Base-by-base conservation (phyloP, 441 rosid species). In the Omphalea diandra region DNA sequence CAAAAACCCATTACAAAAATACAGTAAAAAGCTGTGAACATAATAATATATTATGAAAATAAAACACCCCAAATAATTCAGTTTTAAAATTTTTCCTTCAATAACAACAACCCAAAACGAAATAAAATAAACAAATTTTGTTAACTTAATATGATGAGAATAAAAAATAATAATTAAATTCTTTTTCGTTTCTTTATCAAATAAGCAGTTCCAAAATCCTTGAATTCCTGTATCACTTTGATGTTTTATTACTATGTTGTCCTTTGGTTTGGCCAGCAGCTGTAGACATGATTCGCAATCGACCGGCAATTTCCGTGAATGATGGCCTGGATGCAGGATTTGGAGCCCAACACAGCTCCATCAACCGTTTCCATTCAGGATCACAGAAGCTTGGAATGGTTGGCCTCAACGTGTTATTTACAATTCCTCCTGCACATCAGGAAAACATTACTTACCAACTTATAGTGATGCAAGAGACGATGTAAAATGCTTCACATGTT, bases 321-420 rank as follows among this genome's bases (percentile, higher is more conserved):
- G 89, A 83, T 65, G 97, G 98, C 83, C 98, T 81, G 27, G 60
- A 85, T 63, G 80, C 67, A 36, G 98, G 97, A 73, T 91, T 85
- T n/a, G 96, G 96, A 2, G 98, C 90, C 97, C 98, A 94, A 59
- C 97, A 91, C 75, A 83, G 83, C 76, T 94, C 97, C 96, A 91
- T 94, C 64, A 94, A 53, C 54, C 68, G 78, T 77, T 78, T 84
- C 97, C 97, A 94, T 73, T 94, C 98, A 52, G 84, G 63, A 67
- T 94, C 98, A 71, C 98, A 94, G 67, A 41, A 73, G 70, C 74
- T 79, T n/a, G 97, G 97, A 64, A 94, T 84, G n/a, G 86, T 78
- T 26, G 98, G 97, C 77, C 98, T 90, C 84, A 91, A 70, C 0
- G 95, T 85, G 81, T 90, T 91, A 63, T 80, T 91, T 72, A 94